Conservation (phyloP, 2,329 filamentous ascomycete genomes). For the Pyricularia pennisetigena region DNA sequence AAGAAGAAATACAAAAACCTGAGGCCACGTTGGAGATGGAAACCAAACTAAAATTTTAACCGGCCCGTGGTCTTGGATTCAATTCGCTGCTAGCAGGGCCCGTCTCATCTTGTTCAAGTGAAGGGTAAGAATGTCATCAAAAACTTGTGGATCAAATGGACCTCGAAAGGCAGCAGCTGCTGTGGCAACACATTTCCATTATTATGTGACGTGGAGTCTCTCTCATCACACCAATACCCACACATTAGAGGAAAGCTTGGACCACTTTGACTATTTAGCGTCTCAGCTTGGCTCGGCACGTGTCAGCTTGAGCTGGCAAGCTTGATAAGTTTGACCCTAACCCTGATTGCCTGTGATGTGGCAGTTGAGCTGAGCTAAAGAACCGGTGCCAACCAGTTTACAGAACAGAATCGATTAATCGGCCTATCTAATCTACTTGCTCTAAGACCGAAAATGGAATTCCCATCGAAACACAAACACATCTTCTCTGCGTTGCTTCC, state of each 20-base stretch:
- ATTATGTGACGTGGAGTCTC: neutral
- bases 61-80: neutral
- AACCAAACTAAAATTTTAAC: neutral
- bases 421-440: neutral
- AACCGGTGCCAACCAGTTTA: neutral
- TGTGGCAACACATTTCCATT: neutral
- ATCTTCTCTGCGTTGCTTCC: neutral
- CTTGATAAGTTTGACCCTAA: neutral
- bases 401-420: neutral
- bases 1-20: neutral
- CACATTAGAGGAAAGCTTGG: neutral
- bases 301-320: neutral
- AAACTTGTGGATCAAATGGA: neutral
- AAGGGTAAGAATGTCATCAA: neutral
- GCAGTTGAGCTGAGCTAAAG: no score
- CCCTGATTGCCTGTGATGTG: neutral
- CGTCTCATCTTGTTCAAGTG: neutral
- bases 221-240: neutral
- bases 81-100: neutral
- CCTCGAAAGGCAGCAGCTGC: neutral
- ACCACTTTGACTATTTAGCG: neutral
- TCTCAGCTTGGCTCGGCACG: neutral
- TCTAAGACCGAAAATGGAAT: neutral
- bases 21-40: neutral
- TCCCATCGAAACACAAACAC: neutral